Evolutionary conservation across 305 asterid genomes (phyloP), one percentile per base, ranked within the genome.

Genomic region (Fraxinus greggii): DNA sequence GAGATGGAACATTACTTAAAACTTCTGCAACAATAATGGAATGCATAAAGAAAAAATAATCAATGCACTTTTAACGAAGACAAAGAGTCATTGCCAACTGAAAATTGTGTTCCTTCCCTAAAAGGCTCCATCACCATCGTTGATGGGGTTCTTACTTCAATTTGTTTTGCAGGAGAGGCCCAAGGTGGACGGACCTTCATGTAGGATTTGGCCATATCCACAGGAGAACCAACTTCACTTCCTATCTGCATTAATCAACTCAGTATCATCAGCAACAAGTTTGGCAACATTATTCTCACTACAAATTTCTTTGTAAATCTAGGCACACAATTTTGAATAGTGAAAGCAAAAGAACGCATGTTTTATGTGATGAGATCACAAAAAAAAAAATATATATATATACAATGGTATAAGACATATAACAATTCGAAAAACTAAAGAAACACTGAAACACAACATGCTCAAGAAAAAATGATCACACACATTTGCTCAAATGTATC

Each of bases 181-280:
- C 99, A 93, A 24, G 88, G 89, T 81, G 97, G 95, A 51, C 93
- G 94, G 28, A 85, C 89, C 82, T 80, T 91, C 97, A 94, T 94
- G 83, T 93, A 93, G 67, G 91, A 89, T 85, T 91, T 90, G 54
- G 98, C 99, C 80, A 93, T 84, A 86, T 94, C 94, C 61, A 83
- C 90, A 48, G 98, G 98, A 81, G 99, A 93, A 86, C 91, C 91
- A 42, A 84, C 90, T 78, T 85, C 89, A 73, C 84, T 85, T 81
- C 87, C 93, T 83, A 84, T 86, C 99, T 95, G 90, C 75, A 33
- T 80, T 28, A 29, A 33, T 78, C 81, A 65, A 67, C 65, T 21
- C 36, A 61, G 73, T 54, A 75, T 75, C 83, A 80, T 82, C 75
- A 82, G 78, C 24, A 73, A 73, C 63, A 15, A 32, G 28, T 81